These are phyloP conservation scores for Choricystis sp. DNA, from an alignment of 139 green algal genomes.

Conservation along the genomic window DNA sequence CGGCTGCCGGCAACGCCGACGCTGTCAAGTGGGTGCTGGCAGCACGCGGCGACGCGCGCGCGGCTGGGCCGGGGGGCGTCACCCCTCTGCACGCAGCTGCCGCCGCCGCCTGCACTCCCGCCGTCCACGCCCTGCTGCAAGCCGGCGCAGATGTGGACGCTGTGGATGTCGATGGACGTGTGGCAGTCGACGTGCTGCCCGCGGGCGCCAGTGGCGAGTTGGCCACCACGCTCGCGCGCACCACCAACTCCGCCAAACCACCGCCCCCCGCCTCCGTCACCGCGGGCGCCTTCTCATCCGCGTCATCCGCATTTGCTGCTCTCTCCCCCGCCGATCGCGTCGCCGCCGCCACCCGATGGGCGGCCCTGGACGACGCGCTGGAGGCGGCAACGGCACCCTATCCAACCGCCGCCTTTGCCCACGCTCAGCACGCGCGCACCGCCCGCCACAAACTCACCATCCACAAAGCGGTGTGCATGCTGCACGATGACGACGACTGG, in stretches of 20 bases:
- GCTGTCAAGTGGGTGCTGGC: neutral
- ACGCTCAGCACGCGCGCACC: neutral
- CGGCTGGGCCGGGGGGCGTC: constrained; percentile 12
- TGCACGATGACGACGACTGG: constrained; percentile 34
- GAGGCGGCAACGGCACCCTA: neutral
- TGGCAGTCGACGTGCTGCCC: constrained; percentile 4
- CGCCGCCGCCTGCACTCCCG: constrained; percentile 12
- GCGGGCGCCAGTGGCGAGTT: constrained; percentile 2
- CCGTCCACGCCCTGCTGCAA: constrained; percentile 23
- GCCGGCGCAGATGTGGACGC: constrained; percentile 3
- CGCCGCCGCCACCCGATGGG: neutral
- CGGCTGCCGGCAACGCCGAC: constrained; percentile 14
- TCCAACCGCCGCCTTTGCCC: neutral
- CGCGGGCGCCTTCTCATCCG: neutral
- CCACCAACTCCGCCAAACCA: neutral
- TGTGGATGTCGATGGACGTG: constrained; percentile 4
- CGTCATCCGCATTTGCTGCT: neutral
- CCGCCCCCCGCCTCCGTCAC: neutral
- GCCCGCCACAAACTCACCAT: neutral
- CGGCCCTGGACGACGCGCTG: neutral
- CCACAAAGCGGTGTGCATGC: constrained; percentile 10
- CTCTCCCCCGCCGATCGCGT: neutral
- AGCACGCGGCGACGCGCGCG: neutral
- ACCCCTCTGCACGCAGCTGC: constrained; percentile 30
- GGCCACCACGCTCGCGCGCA: neutral